phyloP scores from a whole-genome alignment of 2,329 filamentous ascomycete species.

The Penicillium sumatraense region DNA sequence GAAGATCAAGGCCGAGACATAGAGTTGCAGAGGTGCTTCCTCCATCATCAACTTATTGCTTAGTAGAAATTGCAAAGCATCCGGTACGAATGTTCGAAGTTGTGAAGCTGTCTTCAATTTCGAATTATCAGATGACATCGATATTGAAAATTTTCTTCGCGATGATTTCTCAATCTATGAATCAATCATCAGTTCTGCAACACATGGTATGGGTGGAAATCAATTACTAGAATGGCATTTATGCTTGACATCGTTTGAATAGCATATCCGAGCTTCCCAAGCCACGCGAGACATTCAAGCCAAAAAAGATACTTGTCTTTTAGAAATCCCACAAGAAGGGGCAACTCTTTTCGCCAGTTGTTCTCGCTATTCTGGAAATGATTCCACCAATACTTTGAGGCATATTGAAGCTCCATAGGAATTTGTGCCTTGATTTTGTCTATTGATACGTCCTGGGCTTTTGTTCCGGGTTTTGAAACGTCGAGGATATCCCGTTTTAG shows the following conservation, averaged over 20 bases:
- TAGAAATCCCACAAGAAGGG: not conserved
- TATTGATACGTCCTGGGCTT: not conserved
- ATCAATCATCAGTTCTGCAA: not conserved
- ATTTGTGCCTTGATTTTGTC: not conserved
- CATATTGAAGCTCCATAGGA: not conserved
- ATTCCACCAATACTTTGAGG: not conserved
- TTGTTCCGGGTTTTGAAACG: not conserved
- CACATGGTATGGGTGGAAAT: not conserved
- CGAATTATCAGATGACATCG: not conserved
- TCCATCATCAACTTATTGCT: not conserved
- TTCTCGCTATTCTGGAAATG: not conserved
- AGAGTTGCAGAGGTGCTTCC: not conserved
- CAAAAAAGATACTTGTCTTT: slow-evolving; percentile 1
- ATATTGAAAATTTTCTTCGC: not conserved
- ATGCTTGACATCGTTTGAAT: not conserved
- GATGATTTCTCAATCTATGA: not conserved
- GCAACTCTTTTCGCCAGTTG: not conserved
- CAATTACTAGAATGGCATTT: not conserved
- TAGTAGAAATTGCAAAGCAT: not conserved
- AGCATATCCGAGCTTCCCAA: not conserved
- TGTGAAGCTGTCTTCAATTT: not conserved
- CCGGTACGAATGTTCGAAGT: not conserved
- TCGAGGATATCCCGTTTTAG: not conserved
- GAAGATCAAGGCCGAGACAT: not conserved
- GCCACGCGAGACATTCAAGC: slow-evolving; percentile 5